Base-by-base conservation (phyloP, 805 yeast species). In the Vanderwaltozyma yarrowii region DNA sequence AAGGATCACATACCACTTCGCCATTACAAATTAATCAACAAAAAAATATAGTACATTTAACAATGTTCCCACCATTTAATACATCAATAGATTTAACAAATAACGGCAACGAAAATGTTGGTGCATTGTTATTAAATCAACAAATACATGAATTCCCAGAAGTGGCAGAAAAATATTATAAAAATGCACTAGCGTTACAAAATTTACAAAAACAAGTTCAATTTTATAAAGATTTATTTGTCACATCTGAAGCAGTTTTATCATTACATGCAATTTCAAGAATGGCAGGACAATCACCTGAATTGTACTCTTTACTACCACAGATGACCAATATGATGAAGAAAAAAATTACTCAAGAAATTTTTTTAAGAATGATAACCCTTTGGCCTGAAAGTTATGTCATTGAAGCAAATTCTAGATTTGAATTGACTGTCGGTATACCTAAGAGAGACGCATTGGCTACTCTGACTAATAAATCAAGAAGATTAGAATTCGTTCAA, bases 311-410 rank as follows among this genome's bases (percentile, higher is more conserved):
- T 5, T 16, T 58, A 15, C 35, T 58, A 30, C 60, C 61, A 17
- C 58, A 56, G 35, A 45, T 56, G 25, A 47, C 56, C 2, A 56
- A 51, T 30, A 50, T 58, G 55, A 39, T 56, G 45, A 42, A 43
- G 23, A 42, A 39, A 19, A 57, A 56, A 31, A 44, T 58, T 4
- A 35, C 54, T 7, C 44, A 51, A 26, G 49, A 49, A 4, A 45
- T 44, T 29, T 50, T 58, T 26, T 41, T 55, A 20, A 44, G 44
- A 35, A 45, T 58, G 53, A n/a, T 51, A 29, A 42, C 50, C 3
- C 35, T 57, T 16, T 56, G 63, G 61, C 52, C 58, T 6, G 46
- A 49, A 13, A 44, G 48, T n/a, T 58, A 56, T 31, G 27, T 37
- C 1, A 14, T 58, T 13, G 51, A 51, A 30, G 39, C 49, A 13